Conservation (phyloP, 2,329 filamentous ascomycete species). For the Scolecobasidium constrictum region DNA sequence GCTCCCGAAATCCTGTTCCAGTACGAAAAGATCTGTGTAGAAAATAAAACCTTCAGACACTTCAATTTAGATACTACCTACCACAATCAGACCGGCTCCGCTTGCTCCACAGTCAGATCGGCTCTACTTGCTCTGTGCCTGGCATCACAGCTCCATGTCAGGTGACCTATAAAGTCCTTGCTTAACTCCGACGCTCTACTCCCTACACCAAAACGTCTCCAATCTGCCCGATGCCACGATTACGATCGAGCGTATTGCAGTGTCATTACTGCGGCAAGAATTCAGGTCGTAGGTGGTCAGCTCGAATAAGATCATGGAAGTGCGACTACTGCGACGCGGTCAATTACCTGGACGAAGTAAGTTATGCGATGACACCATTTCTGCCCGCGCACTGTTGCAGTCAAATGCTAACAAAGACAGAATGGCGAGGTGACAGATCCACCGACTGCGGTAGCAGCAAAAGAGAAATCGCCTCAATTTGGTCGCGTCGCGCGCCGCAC, state of each 20-base stretch:
- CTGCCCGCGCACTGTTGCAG: constrained; percentile 3
- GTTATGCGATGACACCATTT: constrained; percentile 15
- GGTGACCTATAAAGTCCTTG: no score
- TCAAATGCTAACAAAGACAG: constrained; percentile 33
- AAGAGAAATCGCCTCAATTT: constrained; percentile 26
- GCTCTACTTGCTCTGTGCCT: no score
- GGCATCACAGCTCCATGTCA: no score
- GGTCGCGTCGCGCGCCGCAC: constrained; percentile 32
- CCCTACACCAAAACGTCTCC: no score
- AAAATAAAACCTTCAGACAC: no score
- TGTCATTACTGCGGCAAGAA: constrained; percentile 55
- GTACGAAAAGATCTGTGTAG: no score
- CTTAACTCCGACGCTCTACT: no score
- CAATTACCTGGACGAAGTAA: constrained; percentile 81
- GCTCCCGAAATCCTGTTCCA: no score
- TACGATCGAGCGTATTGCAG: not conserved
- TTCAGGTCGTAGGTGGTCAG: constrained; percentile 49
- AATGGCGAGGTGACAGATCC: constrained; percentile 86
- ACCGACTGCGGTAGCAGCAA: constrained; percentile 49
- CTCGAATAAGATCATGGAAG: constrained; percentile 48
- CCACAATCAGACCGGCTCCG: no score
- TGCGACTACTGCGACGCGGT: constrained; percentile 73
- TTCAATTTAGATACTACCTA: no score
- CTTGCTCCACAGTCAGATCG: no score
- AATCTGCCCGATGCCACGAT: not conserved